A percentile compares a stretch with the other conserved stretches of the same genome.
Conservation (phyloP, 2,329 filamentous ascomycete species). For the Davidsoniella virescens region DNA sequence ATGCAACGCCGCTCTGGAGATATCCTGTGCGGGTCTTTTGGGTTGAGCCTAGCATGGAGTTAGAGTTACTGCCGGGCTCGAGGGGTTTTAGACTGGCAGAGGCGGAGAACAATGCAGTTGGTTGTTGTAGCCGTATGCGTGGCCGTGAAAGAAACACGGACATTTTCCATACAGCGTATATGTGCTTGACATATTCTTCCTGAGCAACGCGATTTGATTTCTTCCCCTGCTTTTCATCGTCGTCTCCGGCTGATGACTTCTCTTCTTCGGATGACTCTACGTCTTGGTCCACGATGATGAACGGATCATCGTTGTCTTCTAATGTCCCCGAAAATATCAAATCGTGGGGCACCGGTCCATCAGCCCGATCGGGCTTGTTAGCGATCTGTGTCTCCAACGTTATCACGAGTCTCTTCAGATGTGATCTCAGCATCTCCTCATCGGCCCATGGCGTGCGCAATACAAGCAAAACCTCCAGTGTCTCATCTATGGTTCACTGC, state of each 20-base stretch:
- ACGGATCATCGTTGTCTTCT: constrained; percentile 31
- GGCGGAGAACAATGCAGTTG: constrained; percentile 48
- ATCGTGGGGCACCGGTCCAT: constrained; percentile 30
- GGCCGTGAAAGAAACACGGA: constrained; percentile 41
- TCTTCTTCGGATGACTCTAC: constrained; percentile 18
- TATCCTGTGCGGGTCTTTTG: constrained; percentile 27
- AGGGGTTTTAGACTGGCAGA: constrained; percentile 42
- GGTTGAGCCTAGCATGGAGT: constrained; percentile 1
- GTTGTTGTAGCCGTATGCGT: constrained; percentile 47
- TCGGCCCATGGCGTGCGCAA: constrained; percentile 47
- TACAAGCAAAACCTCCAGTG: constrained; percentile 50
- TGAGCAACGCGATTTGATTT: constrained; percentile 8
- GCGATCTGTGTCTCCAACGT: constrained; percentile 50
- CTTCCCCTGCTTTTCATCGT: constrained; percentile 4
- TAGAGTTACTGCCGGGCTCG: constrained; percentile 1
- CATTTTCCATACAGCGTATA: constrained; percentile 44
- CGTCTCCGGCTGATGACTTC: constrained; percentile 2
- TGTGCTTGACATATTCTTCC: constrained; percentile 20
- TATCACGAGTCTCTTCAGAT: constrained; percentile 46
- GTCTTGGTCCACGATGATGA: constrained; percentile 32
- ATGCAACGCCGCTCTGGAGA: constrained; percentile 50
- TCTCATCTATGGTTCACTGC: constrained; percentile 45
- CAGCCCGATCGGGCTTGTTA: constrained; percentile 35
- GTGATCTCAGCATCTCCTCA: constrained; percentile 38
- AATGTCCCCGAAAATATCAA: constrained; percentile 41